Evolutionary conservation across 441 rosid genomes (phyloP).

Genomic region (Arabidopsis hybrid): DNA sequence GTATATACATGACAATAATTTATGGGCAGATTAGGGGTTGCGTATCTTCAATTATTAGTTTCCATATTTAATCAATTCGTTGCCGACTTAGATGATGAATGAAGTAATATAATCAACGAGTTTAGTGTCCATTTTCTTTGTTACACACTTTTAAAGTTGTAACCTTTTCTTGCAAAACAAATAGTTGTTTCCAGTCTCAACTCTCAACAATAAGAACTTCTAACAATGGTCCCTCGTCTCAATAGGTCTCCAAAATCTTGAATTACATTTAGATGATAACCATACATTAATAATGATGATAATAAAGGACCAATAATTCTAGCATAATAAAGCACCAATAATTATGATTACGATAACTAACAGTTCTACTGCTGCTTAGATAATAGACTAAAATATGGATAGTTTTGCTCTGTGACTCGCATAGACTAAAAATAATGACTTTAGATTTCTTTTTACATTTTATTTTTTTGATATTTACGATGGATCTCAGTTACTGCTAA

Average conservation of each 20-base stretch:
- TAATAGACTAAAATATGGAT: conserved; percentile 4
- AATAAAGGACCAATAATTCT: conserved; percentile 26
- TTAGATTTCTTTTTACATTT: conserved; percentile 4
- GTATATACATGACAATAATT: too few species aligned
- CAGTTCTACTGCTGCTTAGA: conserved; percentile 14
- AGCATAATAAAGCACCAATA: not conserved
- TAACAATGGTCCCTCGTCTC: not conserved
- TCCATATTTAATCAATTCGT: too few species aligned
- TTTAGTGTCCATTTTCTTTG: not conserved
- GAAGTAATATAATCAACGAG: not conserved
- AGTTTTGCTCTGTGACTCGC: not conserved
- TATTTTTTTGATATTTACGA: not conserved
- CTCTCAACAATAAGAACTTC: not conserved
- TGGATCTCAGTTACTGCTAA: too few species aligned
- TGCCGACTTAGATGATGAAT: not conserved
- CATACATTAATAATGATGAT: not conserved
- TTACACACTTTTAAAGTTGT: not conserved
- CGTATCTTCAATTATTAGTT: too few species aligned
- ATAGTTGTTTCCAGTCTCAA: too few species aligned
- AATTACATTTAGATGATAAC: not conserved
- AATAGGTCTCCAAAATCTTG: not conserved
- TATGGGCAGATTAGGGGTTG: too few species aligned
- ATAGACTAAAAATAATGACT: not conserved
- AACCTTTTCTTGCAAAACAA: too few species aligned
- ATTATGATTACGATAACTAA: conserved; percentile 9